Evolutionary conservation across 805 yeast genomes (phyloP).

Genomic region (Yamadazyma olivae): DNA sequence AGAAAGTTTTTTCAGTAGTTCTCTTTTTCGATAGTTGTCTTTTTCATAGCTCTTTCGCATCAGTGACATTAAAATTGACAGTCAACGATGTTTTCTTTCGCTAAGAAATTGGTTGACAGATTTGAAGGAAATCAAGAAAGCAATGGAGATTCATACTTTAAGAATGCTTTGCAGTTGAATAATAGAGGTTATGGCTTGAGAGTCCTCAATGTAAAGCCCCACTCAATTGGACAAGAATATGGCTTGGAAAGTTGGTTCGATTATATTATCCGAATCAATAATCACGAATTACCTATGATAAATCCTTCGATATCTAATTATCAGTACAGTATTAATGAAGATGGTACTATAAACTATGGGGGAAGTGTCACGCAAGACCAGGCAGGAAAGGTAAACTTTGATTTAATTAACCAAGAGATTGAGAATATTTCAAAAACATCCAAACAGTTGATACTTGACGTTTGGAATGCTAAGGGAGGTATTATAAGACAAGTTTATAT

Average conservation of each 20-base stretch:
- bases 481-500: slow-evolving; percentile 30
- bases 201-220: slow-evolving; percentile 35
- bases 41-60: too few species aligned
- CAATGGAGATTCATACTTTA: slow-evolving; percentile 33
- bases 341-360: slow-evolving; percentile 39
- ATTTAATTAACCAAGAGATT: slow-evolving; percentile 42
- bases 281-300: slow-evolving; percentile 52
- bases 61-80: too few species aligned
- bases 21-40: too few species aligned
- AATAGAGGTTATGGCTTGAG: slow-evolving; percentile 42
- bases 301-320: slow-evolving; percentile 25
- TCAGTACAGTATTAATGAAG: slow-evolving; percentile 35
- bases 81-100: slow-evolving; percentile 46
- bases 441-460: slow-evolving; percentile 49
- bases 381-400: slow-evolving; percentile 39
- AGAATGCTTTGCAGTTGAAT: slow-evolving; percentile 26
- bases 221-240: slow-evolving; percentile 28
- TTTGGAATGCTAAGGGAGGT: slow-evolving; percentile 91
- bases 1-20: too few species aligned
- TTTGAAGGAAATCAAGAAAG: slow-evolving; percentile 27
- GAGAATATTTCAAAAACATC: slow-evolving; percentile 25
- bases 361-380: slow-evolving; percentile 28
- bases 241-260: slow-evolving; percentile 84
- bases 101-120: slow-evolving; percentile 40
- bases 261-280: slow-evolving; percentile 76